Base-by-base conservation (phyloP, 139 green algal genomes). In the Trebouxia sp. region DNA sequence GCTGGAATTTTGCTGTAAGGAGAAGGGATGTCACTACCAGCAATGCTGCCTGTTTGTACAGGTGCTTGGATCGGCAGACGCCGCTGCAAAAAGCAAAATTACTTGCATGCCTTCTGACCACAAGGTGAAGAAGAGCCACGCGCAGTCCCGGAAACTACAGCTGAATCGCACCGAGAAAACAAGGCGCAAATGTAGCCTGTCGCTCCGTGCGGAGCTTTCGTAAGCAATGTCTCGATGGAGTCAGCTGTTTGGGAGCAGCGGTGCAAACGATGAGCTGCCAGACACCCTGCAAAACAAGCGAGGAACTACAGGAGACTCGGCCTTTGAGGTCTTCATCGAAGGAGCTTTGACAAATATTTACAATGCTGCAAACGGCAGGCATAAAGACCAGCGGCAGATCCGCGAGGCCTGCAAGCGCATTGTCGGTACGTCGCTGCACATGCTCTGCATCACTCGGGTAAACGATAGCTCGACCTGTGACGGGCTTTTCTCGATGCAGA, bases 401-500 rank as follows among this genome's bases (percentile, higher is more conserved):
- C 82, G 91, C 0, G 90, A 93, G 17, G 65, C 84, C 0, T 95
- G 92, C 82, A 85, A 93, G 83, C 80, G 58, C 15, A 90, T 95
- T 17, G 83, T 96, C 4, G 88, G 89, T 90, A 74, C 67, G 43
- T 53, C 39, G 42, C n/a, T 28, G 28, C 32, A 9, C 43, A 42
- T 43, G 7, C 32, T 42, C 28, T n/a, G n/a, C n/a, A n/a, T n/a
- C n/a, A n/a, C n/a, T n/a, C n/a, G n/a, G n/a, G n/a, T n/a, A n/a
- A n/a, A n/a, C n/a, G n/a, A n/a, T n/a, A 14, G 24, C 9, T 47
- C 28, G 30, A 62, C 47, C 26, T 65, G n/a, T 11, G 20, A 69
- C 5, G 35, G 15, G 11, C 0, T 24, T 6, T 51, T 7, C 26
- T 12, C 12, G 22, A 26, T 45, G 45, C 72, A 79, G 72, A 79